phyloP scores from a whole-genome alignment of 805 yeast genomes.

The Yarrowia divulgata region DNA sequence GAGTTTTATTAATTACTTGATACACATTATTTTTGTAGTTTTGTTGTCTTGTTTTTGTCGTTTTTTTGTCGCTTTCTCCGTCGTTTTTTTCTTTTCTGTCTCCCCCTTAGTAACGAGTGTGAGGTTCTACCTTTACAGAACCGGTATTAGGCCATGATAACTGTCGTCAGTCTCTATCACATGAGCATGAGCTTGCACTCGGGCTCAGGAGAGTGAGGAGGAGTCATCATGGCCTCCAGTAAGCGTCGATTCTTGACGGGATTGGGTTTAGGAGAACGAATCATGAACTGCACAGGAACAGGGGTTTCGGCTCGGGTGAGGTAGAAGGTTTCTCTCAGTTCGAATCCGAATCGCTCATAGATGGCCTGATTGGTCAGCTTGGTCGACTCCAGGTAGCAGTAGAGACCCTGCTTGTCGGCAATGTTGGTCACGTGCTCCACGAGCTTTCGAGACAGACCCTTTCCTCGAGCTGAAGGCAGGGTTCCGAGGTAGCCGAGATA shows the following conservation, averaged over 20 bases:
- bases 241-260: conserved; percentile 38
- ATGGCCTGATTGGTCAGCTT: conserved; percentile 61
- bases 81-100: neutral
- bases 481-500: conserved; percentile 66
- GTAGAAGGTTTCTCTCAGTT: conserved; percentile 38
- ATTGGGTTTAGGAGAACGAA: conserved; percentile 45
- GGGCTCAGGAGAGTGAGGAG: conserved; percentile 38
- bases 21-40: neutral
- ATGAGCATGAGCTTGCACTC: conserved; percentile 36
- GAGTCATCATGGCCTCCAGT: conserved; percentile 38
- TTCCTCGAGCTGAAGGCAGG: conserved; percentile 65
- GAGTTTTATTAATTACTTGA: neutral
- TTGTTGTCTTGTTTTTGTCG: neutral
- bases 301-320: conserved; percentile 41
- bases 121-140: conserved; percentile 10
- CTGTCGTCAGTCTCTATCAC: conserved; percentile 30
- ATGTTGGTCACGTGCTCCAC: conserved; percentile 59
- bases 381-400: conserved; percentile 63
- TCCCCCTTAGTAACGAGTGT: conserved; percentile 9
- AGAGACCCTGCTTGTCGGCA: conserved; percentile 50
- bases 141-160: conserved; percentile 33
- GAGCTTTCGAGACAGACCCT: conserved; percentile 62
- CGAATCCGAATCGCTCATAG: conserved; percentile 62
- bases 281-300: conserved; percentile 43
- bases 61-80: neutral